Conservation (phyloP, 1,284 basidiomycete species). For the Pisolithus thermaeus region DNA sequence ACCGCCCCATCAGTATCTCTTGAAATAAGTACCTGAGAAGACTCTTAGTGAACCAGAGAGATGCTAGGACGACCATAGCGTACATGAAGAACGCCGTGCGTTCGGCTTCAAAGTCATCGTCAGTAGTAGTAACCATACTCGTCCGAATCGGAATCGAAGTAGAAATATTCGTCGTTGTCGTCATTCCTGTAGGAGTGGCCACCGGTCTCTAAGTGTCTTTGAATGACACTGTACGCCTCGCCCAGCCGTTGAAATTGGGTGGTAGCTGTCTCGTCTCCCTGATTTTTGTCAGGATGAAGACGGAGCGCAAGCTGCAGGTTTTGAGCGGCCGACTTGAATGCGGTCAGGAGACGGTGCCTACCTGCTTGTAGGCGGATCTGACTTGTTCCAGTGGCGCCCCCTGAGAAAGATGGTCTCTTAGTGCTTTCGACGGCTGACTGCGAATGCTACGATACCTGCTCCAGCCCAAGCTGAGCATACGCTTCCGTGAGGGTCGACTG, state of each 20-base stretch:
- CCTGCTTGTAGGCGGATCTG: constrained; percentile 64
- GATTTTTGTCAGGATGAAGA: constrained; percentile 73
- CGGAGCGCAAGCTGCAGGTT: constrained; percentile 50
- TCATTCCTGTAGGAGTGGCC: constrained; percentile 16
- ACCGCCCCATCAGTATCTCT: constrained; percentile 37
- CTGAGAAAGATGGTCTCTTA: constrained; percentile 29
- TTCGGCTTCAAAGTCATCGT: constrained; percentile 29
- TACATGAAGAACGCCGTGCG: constrained; percentile 41
- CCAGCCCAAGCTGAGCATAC: constrained; percentile 52
- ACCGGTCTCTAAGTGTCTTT: constrained; percentile 46
- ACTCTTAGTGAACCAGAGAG: constrained; percentile 2
- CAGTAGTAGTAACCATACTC: constrained; percentile 31
- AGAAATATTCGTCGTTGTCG: constrained; percentile 30
- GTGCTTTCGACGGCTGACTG: constrained; percentile 1
- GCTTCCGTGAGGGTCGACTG: constrained; percentile 41
- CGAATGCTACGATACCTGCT: constrained; percentile 37
- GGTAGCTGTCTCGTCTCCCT: constrained; percentile 56
- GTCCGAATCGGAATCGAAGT: constrained; percentile 29
- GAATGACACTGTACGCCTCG: constrained; percentile 59
- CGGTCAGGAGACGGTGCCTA: constrained; percentile 19
- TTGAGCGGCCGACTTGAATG: constrained; percentile 2
- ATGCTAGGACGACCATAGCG: constrained; percentile 5
- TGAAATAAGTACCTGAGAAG: constrained; percentile 42
- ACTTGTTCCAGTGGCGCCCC: constrained; percentile 56
- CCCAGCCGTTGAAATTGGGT: constrained; percentile 60